Conservation (phyloP, 768 basidiomycete species). For the Mycena indigotica region DNA sequence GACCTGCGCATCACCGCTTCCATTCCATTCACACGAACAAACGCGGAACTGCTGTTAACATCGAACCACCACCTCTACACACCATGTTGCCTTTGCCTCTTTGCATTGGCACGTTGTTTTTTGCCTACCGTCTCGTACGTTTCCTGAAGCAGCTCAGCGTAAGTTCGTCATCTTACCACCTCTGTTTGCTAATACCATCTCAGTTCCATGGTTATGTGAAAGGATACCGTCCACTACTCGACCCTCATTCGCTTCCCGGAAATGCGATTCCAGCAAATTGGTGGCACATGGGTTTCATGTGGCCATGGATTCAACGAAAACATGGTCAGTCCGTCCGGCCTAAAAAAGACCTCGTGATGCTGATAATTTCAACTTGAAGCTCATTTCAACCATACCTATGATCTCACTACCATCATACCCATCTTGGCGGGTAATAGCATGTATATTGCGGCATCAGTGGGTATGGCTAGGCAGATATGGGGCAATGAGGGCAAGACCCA, state of each 20-base stretch:
- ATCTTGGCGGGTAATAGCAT: conserved; percentile 7
- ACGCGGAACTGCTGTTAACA: no score
- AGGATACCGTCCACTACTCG: conserved; percentile 14
- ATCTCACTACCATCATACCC: conserved; percentile 16
- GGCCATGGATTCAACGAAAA: conserved; percentile 15
- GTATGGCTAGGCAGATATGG: conserved; percentile 12
- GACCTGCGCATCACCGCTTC: no score
- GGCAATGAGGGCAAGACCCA: conserved; percentile 13
- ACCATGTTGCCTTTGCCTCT: conserved; percentile 1
- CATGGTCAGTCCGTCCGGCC: conserved; percentile 1
- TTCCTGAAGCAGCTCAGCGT: conserved; percentile 1
- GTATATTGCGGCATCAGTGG: conserved; percentile 14
- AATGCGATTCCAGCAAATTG: conserved; percentile 11
- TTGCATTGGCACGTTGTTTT: conserved; percentile 1
- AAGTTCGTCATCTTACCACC: background rate
- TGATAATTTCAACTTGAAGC: background rate
- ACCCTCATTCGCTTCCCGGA: conserved; percentile 14
- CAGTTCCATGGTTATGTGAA: conserved; percentile 13
- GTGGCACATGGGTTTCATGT: conserved; percentile 21
- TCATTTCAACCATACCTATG: conserved; percentile 19
- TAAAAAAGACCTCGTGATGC: no score
- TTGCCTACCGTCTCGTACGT: conserved; percentile 1
- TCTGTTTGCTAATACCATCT: background rate
- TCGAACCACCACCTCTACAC: no score
- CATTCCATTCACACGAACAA: no score